Evolutionary conservation across 2,329 filamentous ascomycete genomes (phyloP), one percentile per base, ranked within the genome.

Genomic region (Davidsoniella neocaledoniae): DNA sequence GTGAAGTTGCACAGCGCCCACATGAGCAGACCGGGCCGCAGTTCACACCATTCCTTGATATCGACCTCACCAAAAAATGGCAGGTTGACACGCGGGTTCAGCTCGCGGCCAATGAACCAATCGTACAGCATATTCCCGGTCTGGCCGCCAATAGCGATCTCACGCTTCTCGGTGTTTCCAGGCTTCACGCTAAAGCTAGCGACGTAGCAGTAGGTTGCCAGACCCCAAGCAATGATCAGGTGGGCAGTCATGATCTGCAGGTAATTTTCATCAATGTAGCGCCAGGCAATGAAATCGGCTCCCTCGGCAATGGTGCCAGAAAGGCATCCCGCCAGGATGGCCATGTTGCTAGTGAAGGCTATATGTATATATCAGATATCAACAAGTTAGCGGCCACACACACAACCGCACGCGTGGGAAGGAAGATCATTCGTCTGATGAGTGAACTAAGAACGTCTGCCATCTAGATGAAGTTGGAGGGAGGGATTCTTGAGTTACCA

Each of bases 21-120:
- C 48, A 85, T 86, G 46, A 94, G 74, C 71, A 96, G 75, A 44
- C 90, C 90, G 0, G 90, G 90, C n/a, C 90, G 80, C 59, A 95
- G 72, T 66, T 96, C 90, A 64, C 83, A 83, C 64, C 81, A 95
- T 53, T 81, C 73, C 66, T 95, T 95, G 65, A 96, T 82, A 60
- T 96, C 90, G 46, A 95, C 73, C 57, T 86, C 83, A 52, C 86
- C 86, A 55, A 94, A 72, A 45, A 93, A 63, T 2, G 87, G 87
- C 21, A 94, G 67, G 0, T 73, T 77, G 53, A 93, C 65, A 45
- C 88, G 85, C 2, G 90, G 90, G 66, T 96, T 96, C 54, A 96
- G 78, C 64, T 96, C 90, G 25, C 90, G 84, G 17, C 90, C 90
- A 56, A 96, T 95, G 67, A 87, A 96, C 79, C 86, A 96, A 65